Base-by-base conservation (phyloP, 176 grass and related monocot genomes). In the Neostapfia colusana region DNA sequence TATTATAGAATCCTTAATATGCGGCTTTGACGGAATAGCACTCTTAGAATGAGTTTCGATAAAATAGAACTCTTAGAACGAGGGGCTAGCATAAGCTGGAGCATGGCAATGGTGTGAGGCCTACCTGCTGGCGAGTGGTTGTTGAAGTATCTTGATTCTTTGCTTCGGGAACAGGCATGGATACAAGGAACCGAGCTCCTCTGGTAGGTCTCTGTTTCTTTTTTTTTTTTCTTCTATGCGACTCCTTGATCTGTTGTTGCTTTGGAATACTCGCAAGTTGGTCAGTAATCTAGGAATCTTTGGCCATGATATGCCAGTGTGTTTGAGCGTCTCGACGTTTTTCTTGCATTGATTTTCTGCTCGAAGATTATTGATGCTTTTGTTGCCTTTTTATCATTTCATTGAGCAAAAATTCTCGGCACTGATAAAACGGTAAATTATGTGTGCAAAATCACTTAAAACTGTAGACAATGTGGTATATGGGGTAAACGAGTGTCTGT, bases 181-280 rank as follows among this genome's bases (percentile, higher is more conserved):
- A 89, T 53, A 83, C 74, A 70, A 66, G 88, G 60, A 90, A 77
- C 53, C 73, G 84, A 63, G 71, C 93, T 88, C 88, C 83, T 72
- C 23, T 80, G 85, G 93, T 93, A 72, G 77, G 79, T 85, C 65
- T 63, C 81, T 15, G 37, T 58, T 55, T 34, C 51, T 34, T 65
- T 36, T 18, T 45, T 75, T 48, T 6, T 7, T 5, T n/a, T 3
- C 35, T 10, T 10, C n/a, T n/a, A n/a, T n/a, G n/a, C 7, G 2
- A 17, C 13, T 15, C 27, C 20, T 20, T 38, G 4, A 15, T 69
- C 0, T 8, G 11, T 10, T 63, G 79, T 57, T 57, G 54, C 21
- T 24, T 25, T 25, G 9, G 2, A 57, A 57, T 25, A 4, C 9
- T 24, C 10, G 54, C n/a, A 11, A 21, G 0, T 25, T 25, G 54